Evolutionary conservation across 2,329 filamentous ascomycete genomes (phyloP).

Genomic region (Hypoxylon sp.): DNA sequence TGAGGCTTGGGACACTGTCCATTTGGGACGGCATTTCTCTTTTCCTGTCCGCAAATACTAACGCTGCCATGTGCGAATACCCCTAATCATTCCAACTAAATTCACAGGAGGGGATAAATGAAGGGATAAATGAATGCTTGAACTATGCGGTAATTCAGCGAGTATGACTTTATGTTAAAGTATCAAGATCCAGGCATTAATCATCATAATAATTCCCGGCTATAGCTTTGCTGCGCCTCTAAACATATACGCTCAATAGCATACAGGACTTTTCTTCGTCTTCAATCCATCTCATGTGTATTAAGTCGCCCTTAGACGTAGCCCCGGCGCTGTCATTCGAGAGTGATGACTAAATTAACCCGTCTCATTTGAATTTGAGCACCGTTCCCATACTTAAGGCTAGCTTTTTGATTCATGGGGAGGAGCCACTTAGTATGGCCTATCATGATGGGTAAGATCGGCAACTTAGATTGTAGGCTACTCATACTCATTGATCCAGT

Average conservation of each 20-base stretch:
- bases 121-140: neutral
- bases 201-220: neutral
- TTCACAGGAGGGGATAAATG: neutral
- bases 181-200: neutral
- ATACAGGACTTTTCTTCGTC: neutral
- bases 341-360: neutral
- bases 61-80: neutral
- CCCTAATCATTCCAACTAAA: neutral
- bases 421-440: neutral
- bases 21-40: neutral
- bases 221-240: neutral
- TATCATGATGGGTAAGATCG: neutral
- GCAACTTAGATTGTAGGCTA: neutral
- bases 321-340: neutral
- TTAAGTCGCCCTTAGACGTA: neutral
- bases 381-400: neutral
- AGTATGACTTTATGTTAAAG: neutral
- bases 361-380: neutral
- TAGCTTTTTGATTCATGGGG: too few species aligned
- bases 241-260: neutral
- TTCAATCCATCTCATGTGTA: neutral
- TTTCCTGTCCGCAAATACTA: neutral
- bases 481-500: neutral
- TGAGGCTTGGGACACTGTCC: slow-evolving; percentile 34
- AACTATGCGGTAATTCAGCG: neutral